These are phyloP conservation scores for Dorcoceras hygrometricum DNA, from an alignment of 257 asterid species.

Conservation along the genomic window DNA sequence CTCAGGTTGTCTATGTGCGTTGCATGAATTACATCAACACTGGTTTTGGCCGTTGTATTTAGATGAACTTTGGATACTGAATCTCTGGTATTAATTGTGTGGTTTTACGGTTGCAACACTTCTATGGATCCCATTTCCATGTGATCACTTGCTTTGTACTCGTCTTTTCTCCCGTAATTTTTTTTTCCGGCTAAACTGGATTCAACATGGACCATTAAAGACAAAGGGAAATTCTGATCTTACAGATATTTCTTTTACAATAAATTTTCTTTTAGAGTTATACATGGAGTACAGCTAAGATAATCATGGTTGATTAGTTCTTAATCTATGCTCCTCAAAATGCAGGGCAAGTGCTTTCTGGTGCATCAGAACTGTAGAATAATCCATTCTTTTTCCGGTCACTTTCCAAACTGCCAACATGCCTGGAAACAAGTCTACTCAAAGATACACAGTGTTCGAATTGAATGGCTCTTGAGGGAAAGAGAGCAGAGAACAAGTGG, in stretches of 20 bases:
- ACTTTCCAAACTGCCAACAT: constrained; percentile 34
- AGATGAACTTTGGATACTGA: constrained; percentile 25
- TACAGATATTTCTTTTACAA: not conserved
- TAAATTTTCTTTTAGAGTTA: constrained; percentile 18
- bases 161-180: constrained; percentile 24
- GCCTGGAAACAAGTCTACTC: constrained; percentile 72
- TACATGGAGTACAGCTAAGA: constrained; percentile 27
- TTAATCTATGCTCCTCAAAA: constrained; percentile 41
- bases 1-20: no score
- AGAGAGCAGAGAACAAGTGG: constrained; percentile 57
- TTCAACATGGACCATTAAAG: constrained; percentile 6
- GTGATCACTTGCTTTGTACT: constrained; percentile 36
- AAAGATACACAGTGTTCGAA: constrained; percentile 39
- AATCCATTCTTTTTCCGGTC: constrained; percentile 25
- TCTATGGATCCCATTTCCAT: constrained; percentile 43
- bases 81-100: constrained; percentile 18
- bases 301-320: constrained; percentile 24
- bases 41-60: constrained; percentile 20
- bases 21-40: no score
- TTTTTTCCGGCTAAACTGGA: constrained; percentile 20
- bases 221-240: not conserved
- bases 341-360: constrained; percentile 52
- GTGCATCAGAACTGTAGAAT: constrained; percentile 33
- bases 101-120: constrained; percentile 25
- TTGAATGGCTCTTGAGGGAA: constrained; percentile 66